Evolutionary conservation across 225 moss, liverwort and hornwort genomes (phyloP).

Genomic region (Ulota crispa): DNA sequence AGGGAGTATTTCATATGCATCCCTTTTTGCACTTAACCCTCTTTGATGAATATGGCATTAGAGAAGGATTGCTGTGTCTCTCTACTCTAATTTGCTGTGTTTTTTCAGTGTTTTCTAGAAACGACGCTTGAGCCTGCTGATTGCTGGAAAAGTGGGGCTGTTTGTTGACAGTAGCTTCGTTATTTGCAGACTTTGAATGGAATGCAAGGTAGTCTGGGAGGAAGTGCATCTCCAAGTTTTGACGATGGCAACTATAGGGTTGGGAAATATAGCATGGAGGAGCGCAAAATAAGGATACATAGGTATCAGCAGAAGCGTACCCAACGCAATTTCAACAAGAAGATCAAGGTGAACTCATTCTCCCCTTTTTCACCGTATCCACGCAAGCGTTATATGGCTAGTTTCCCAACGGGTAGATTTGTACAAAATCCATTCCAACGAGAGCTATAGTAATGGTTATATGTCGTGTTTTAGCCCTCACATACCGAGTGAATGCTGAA

Average conservation of each 20-base stretch:
- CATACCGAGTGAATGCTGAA: not conserved
- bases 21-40: no score
- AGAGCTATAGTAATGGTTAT: no score
- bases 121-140: not conserved
- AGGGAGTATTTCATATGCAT: no score
- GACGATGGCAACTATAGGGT: constrained; percentile 85
- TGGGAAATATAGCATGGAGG: constrained; percentile 88
- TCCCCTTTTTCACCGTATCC: not conserved
- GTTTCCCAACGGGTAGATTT: not conserved
- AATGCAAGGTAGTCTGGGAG: constrained; percentile 60
- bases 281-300: constrained; percentile 86
- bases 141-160: not conserved
- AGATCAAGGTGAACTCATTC: constrained; percentile 65
- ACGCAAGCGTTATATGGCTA: not conserved
- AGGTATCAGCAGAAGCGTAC: constrained; percentile 92
- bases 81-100: not conserved
- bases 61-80: not conserved
- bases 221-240: constrained; percentile 66
- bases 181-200: constrained; percentile 66
- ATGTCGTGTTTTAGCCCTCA: no score
- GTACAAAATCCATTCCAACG: not conserved
- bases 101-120: not conserved
- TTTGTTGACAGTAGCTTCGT: not conserved
- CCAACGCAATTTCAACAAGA: constrained; percentile 90
- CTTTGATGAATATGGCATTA: not conserved